These are phyloP conservation scores for Noccaea bulbosa DNA, from an alignment of 345 rosid species.

Conservation along the genomic window DNA sequence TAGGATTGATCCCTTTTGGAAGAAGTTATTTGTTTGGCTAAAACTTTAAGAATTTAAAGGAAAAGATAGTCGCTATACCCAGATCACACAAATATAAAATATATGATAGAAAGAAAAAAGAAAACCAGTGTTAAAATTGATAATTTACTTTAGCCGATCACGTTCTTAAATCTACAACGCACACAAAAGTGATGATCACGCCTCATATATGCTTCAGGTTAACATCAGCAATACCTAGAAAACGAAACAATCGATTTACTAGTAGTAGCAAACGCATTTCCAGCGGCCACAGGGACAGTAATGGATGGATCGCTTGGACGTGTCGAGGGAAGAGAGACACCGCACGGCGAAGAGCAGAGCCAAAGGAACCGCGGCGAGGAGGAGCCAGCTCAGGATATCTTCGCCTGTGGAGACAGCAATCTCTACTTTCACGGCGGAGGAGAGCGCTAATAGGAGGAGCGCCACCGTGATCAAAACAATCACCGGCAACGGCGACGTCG, in stretches of 20 bases:
- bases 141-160: not conserved
- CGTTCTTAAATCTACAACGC: constrained; percentile 17
- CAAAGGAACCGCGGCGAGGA: constrained; percentile 43
- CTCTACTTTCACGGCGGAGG: constrained; percentile 49
- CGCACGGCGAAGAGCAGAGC: constrained; percentile 43
- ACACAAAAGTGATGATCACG: constrained; percentile 27
- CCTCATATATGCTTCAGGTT: constrained; percentile 26
- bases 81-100: constrained; percentile 4
- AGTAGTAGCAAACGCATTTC: constrained; percentile 48
- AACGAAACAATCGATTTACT: constrained; percentile 26
- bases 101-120: not conserved
- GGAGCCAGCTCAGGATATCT: constrained; percentile 49
- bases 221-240: constrained; percentile 23
- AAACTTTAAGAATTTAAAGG: not conserved
- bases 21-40: not conserved
- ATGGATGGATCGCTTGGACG: constrained; percentile 30
- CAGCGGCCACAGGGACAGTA: constrained; percentile 51
- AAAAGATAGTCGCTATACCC: not conserved
- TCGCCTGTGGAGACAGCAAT: constrained; percentile 38
- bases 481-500: constrained; percentile 48
- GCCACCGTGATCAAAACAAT: constrained; percentile 54
- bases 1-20: not conserved
- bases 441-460: constrained; percentile 46
- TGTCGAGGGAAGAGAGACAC: constrained; percentile 45
- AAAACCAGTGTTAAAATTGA: not conserved